A percentile compares a stretch with the other conserved stretches of the same genome.
phyloP scores from a whole-genome alignment of 129 eudicot genomes.

The Silybum marianum region DNA sequence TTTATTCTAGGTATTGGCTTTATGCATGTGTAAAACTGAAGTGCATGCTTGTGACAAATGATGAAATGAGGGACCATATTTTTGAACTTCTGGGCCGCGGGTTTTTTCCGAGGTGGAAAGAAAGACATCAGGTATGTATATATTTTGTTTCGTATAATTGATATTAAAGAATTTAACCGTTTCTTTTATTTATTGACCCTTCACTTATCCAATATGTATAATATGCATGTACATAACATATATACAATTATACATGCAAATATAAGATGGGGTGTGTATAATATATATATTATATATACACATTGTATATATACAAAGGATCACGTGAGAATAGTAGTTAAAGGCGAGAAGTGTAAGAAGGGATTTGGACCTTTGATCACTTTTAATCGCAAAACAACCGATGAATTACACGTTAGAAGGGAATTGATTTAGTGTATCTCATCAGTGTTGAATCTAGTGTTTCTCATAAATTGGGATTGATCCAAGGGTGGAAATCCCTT shows the following conservation, averaged over 20 bases:
- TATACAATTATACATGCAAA: neutral
- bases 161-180: neutral
- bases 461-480: no score
- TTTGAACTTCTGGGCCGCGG: conserved; percentile 90
- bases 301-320: no score
- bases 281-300: no score
- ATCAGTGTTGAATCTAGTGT: no score
- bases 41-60: conserved; percentile 95
- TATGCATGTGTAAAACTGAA: conserved; percentile 88
- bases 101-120: conserved; percentile 88
- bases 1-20: conserved; percentile 79
- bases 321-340: no score
- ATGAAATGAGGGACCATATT: conserved; percentile 98
- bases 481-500: no score
- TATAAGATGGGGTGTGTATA: no score
- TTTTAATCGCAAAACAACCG: no score
- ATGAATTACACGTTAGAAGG: no score
- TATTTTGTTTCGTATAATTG: neutral
- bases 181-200: neutral
- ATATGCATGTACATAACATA: neutral
- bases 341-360: no score
- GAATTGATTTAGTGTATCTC: no score
- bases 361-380: no score
- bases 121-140: conserved; percentile 78
- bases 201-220: neutral